Evolutionary conservation across 164 flowering plant genomes (phyloP).

Genomic region (Annona squamosa): DNA sequence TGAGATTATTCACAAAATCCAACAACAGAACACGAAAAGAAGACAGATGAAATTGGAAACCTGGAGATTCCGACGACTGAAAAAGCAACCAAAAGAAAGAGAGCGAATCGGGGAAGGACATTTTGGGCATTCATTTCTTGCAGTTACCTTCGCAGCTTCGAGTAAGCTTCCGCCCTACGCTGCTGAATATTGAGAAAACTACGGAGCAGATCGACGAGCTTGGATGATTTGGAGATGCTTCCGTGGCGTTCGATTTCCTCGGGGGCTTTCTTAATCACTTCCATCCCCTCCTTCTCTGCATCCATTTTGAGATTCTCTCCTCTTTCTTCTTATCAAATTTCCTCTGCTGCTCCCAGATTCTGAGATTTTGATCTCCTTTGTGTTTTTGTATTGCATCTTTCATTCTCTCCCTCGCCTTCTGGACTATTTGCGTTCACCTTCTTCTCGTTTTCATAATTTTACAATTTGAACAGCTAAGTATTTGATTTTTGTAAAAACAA

Average conservation of each 20-base stretch:
- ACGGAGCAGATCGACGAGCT: conserved; percentile 30
- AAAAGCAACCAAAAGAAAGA: neutral
- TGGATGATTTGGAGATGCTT: conserved; percentile 13
- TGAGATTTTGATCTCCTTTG: too few relatives aligned
- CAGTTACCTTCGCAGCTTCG: conserved; percentile 38
- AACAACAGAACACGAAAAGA: neutral
- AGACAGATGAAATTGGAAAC: neutral
- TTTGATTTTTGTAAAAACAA: neutral
- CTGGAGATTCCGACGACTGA: neutral
- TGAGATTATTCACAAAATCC: neutral
- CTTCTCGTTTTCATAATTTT: too few relatives aligned
- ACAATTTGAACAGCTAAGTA: neutral
- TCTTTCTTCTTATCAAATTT: neutral
- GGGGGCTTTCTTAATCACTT: neutral
- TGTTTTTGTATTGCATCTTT: neutral
- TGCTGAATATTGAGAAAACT: conserved; percentile 43
- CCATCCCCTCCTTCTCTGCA: neutral
- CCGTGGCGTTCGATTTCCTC: conserved; percentile 7
- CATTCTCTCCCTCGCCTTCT: neutral
- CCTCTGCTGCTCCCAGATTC: neutral
- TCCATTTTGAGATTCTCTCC: neutral
- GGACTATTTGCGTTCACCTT: neutral
- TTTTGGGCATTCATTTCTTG: neutral
- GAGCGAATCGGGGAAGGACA: neutral
- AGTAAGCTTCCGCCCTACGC: conserved; percentile 47